These are phyloP conservation scores for Fraxinus greggii DNA, from an alignment of 305 asterid genomes.

Conservation along the genomic window DNA sequence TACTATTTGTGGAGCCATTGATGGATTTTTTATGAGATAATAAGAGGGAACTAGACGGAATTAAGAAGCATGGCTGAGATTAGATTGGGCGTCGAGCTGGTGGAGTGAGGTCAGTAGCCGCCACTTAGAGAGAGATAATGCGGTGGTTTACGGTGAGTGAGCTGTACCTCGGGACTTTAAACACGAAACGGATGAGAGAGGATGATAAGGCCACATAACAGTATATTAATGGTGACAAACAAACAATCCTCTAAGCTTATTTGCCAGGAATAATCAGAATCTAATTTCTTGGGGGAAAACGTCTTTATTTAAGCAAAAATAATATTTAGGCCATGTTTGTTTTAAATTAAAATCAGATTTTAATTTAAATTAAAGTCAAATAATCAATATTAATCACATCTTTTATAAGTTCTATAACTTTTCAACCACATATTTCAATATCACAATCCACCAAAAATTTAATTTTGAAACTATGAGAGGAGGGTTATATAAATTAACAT, in stretches of 20 bases:
- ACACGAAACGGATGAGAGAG: background rate
- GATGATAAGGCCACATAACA: background rate
- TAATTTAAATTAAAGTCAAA: too few species aligned
- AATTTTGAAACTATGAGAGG: too few species aligned
- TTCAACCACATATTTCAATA: too few species aligned
- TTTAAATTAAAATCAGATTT: too few species aligned
- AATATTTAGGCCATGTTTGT: too few species aligned
- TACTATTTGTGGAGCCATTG: conserved; percentile 45
- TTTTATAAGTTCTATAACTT: too few species aligned
- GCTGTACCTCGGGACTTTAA: background rate
- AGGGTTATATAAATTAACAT: background rate
- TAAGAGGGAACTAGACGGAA: background rate
- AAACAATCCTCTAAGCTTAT: background rate
- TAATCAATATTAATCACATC: too few species aligned
- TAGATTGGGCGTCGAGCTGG: background rate
- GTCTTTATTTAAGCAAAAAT: background rate
- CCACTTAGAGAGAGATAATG: conserved; percentile 18
- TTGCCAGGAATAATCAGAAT: background rate
- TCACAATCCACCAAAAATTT: too few species aligned
- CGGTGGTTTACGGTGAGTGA: background rate
- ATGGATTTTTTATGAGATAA: background rate
- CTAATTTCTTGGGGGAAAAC: too few species aligned
- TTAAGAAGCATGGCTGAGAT: conserved; percentile 23
- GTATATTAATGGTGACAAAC: background rate
- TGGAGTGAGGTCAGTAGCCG: background rate